phyloP scores from a whole-genome alignment of 2,329 filamentous ascomycete genomes.

The Pyrenochaeta sp. region DNA sequence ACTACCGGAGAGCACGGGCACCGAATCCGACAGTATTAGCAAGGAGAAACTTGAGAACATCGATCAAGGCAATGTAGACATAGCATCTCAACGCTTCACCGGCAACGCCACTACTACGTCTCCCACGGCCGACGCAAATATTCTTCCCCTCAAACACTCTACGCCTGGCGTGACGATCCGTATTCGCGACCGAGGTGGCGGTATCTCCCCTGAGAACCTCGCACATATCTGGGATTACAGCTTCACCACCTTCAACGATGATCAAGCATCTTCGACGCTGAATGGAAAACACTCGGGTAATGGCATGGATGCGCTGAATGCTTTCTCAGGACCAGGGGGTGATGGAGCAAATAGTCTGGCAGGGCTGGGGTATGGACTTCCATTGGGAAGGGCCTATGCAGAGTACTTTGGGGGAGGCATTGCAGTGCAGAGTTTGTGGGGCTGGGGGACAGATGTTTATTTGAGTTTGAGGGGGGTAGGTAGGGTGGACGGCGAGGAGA shows the following conservation, averaged over 20 bases:
- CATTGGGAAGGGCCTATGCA: constrained; percentile 89
- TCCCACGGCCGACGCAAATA: constrained; percentile 44
- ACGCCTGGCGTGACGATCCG: constrained; percentile 90
- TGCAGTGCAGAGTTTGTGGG: constrained; percentile 91
- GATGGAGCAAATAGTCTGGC: constrained; percentile 83
- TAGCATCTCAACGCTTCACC: constrained; percentile 41
- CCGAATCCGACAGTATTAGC: constrained; percentile 12
- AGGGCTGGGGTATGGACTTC: constrained; percentile 90
- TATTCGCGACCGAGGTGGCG: constrained; percentile 93
- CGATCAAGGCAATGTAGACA: constrained; percentile 44
- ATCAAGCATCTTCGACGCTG: constrained; percentile 59
- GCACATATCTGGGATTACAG: constrained; percentile 96
- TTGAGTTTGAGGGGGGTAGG: constrained; percentile 69
- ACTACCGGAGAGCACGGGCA: constrained; percentile 24
- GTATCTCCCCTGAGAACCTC: constrained; percentile 84
- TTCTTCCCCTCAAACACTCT: constrained; percentile 57
- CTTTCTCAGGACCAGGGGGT: constrained; percentile 74
- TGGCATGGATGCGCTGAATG: constrained; percentile 73
- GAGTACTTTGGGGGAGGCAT: constrained; percentile 98
- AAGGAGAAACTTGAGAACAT: constrained; percentile 32
- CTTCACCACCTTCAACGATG: constrained; percentile 91
- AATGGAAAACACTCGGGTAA: constrained; percentile 42
- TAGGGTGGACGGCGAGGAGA: constrained; percentile 41
- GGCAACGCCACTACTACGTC: constrained; percentile 28
- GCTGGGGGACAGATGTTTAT: constrained; percentile 83